Percentiles rank a stretch among this genome's conserved stretches.
phyloP scores from a whole-genome alignment of 2,329 filamentous ascomycete species.

The Colletotrichum sp. region DNA sequence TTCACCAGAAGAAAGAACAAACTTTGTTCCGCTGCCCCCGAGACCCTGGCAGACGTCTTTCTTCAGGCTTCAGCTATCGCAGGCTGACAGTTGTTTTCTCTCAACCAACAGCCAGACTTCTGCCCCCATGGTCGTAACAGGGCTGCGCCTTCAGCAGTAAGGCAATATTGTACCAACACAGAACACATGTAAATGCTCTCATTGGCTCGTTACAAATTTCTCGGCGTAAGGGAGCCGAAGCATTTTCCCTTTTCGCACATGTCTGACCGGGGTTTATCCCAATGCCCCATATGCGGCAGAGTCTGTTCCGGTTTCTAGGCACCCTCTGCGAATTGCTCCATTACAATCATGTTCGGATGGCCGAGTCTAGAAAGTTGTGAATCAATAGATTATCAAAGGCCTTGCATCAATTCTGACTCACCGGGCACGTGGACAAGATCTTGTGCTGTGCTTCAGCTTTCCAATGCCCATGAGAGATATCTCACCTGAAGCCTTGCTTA shows the following conservation, averaged over 20 bases:
- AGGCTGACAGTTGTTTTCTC: neutral
- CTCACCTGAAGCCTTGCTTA: neutral
- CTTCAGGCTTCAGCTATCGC: neutral
- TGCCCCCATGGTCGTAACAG: neutral
- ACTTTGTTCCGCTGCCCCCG: neutral
- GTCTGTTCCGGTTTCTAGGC: neutral
- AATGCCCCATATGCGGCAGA: neutral
- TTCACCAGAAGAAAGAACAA: neutral
- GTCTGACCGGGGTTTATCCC: neutral
- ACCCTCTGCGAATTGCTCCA: neutral
- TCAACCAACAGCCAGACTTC: neutral
- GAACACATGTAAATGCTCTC: neutral
- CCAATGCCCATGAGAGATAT: neutral
- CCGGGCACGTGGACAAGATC: fast-evolving
- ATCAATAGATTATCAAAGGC: neutral
- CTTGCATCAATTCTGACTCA: neutral
- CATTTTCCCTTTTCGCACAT: neutral
- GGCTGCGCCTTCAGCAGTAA: neutral
- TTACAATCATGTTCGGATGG: neutral
- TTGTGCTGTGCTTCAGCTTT: neutral
- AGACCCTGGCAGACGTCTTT: neutral
- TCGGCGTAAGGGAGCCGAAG: neutral
- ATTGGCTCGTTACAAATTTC: neutral
- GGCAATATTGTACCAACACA: neutral
- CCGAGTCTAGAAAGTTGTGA: neutral